Evolutionary conservation across 495 filamentous ascomycete species (phyloP), one percentile per base, ranked within the genome.

Genomic region (Podospora sp.): DNA sequence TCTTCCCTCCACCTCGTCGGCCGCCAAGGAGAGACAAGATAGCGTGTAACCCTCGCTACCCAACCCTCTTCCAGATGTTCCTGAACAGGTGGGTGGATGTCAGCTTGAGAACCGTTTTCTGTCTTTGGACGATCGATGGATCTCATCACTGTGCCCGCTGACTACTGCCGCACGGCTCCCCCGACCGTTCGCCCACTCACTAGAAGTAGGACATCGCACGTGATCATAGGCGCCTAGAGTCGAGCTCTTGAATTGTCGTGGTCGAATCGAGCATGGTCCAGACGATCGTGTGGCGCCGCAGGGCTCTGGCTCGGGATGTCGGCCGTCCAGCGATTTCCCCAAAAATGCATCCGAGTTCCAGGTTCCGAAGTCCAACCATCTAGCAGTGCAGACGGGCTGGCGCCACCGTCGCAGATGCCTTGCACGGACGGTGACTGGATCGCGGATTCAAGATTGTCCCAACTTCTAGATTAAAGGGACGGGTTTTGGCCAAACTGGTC

Each of bases 391-490:
- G 52, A 26, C 7, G 21, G 26, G 26, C 6, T 14, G 56, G 56
- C 56, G 56, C 56, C 56, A 59, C 56, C 56, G 56, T 59, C 56
- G 53, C 53, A 57, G 53, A n/a, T 14, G 24, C 29, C 29, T 25
- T 6, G 56, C 56, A 59, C 56, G 56, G 56, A 59, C 56, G 26
- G 56, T 26, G 22, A 22, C 56, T 59, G 56, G 56, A 59, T 59
- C 56, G 26, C 21, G n/a, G 18, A 12, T 59, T 33, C 56, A 59
- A 59, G 56, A 59, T 59, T 59, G 33, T 26, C 6, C 56, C 56
- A 59, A 18, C 12, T 59, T 59, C 40, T 14, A 46, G 40, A 46
- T 46, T 46, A 46, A 33, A 27, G 18, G 56, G 16, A 33, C 56
- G 24, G 56, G 24, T 59, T 2, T 33, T 59, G 25, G 9, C 56